phyloP scores from a whole-genome alignment of 768 basidiomycete genomes.

The Candolleomyces efflorescens region DNA sequence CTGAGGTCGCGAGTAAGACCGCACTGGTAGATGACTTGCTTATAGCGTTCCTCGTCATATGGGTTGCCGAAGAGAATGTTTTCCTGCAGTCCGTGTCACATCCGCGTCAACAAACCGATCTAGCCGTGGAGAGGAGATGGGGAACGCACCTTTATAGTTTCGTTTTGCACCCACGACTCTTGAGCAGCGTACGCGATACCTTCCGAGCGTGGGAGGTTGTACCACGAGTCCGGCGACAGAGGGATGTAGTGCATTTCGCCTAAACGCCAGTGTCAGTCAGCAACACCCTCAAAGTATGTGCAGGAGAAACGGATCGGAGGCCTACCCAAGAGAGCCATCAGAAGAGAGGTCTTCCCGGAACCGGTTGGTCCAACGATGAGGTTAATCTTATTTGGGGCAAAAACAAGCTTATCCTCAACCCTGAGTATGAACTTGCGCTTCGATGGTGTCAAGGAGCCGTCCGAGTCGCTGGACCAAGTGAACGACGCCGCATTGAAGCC shows the following conservation, averaged over 20 bases:
- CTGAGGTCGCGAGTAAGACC: slow-evolving; percentile 68
- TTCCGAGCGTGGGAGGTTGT: slow-evolving; percentile 55
- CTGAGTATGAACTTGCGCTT: slow-evolving; percentile 47
- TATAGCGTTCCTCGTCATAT: slow-evolving; percentile 70
- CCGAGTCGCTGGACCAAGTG: slow-evolving; percentile 42
- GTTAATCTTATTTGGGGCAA: slow-evolving; percentile 48
- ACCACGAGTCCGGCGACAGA: slow-evolving; percentile 49
- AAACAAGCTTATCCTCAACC: slow-evolving; percentile 49
- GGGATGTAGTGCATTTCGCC: slow-evolving; percentile 64
- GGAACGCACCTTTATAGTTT: slow-evolving; percentile 55
- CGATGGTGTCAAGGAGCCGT: slow-evolving; percentile 34
- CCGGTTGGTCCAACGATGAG: slow-evolving; percentile 56
- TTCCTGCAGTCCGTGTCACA: slow-evolving; percentile 27
- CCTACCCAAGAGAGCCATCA: slow-evolving; percentile 56
- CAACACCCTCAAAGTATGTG: background rate
- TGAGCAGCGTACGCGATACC: slow-evolving; percentile 77
- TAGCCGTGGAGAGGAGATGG: background rate
- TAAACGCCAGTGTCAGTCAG: slow-evolving; percentile 8
- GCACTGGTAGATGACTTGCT: slow-evolving; percentile 66
- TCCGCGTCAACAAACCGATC: background rate
- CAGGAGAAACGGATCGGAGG: background rate
- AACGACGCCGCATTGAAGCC: slow-evolving; percentile 53
- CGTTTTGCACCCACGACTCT: slow-evolving; percentile 79
- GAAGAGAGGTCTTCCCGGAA: slow-evolving; percentile 56
- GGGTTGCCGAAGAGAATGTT: slow-evolving; percentile 77